phyloP scores from a whole-genome alignment of 2,329 filamentous ascomycete genomes.

The Neophaeococcomyces mojaviensis region DNA sequence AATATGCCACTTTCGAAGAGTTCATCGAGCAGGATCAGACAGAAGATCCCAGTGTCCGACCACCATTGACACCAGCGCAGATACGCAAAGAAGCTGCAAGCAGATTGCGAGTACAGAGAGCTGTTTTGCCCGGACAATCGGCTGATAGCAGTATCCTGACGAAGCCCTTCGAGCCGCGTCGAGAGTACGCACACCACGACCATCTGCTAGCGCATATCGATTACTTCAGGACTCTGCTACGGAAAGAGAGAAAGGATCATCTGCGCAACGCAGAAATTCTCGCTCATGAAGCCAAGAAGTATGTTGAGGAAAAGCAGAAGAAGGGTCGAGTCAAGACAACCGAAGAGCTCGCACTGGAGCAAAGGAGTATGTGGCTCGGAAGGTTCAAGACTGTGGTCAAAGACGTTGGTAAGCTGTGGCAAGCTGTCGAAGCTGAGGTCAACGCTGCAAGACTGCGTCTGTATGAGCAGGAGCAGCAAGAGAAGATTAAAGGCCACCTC shows the following conservation, averaged over 20 bases:
- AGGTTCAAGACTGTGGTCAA: slow-evolving; percentile 66
- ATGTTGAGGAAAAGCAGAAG: slow-evolving; percentile 62
- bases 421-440: slow-evolving; percentile 51
- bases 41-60: slow-evolving; percentile 36
- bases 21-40: slow-evolving; percentile 52
- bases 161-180: slow-evolving; percentile 62
- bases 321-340: slow-evolving; percentile 20
- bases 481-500: slow-evolving; percentile 41
- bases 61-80: slow-evolving; percentile 49
- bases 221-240: slow-evolving; percentile 73
- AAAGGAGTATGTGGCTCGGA: slow-evolving; percentile 56
- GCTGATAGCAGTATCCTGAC: slow-evolving; percentile 52
- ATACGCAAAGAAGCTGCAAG: slow-evolving; percentile 60
- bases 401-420: slow-evolving; percentile 56
- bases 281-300: slow-evolving; percentile 21
- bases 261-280: slow-evolving; percentile 17
- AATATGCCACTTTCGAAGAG: slow-evolving; percentile 52
- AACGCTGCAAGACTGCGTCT: slow-evolving; percentile 48
- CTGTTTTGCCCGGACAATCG: slow-evolving; percentile 66
- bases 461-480: slow-evolving; percentile 56
- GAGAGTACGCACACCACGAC: slow-evolving; percentile 80
- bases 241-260: slow-evolving; percentile 67
- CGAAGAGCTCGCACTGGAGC: slow-evolving; percentile 76
- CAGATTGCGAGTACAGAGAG: slow-evolving; percentile 64
- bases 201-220: slow-evolving; percentile 72